phyloP scores from a whole-genome alignment of 305 asterid species.

The Plantago coronopus region DNA sequence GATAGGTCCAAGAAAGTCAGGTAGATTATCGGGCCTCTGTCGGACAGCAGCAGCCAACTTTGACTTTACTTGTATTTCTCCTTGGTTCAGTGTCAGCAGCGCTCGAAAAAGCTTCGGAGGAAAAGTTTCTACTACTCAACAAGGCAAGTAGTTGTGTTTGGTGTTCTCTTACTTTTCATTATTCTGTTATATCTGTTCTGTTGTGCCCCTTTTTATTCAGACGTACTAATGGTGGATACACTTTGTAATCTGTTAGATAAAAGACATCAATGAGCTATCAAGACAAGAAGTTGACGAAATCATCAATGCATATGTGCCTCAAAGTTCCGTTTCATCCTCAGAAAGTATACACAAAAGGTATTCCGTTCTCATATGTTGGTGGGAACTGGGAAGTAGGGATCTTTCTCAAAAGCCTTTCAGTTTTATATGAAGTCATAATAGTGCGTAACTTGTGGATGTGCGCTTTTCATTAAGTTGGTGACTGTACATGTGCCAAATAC shows the following conservation, averaged over 20 bases:
- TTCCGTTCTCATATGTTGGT: conserved; percentile 12
- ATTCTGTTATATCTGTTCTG: neutral
- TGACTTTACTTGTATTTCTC: conserved; percentile 52
- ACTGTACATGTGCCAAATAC: neutral
- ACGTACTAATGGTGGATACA: conserved; percentile 7
- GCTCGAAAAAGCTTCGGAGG: conserved; percentile 76
- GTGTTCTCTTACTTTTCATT: conserved; percentile 12
- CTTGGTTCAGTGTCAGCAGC: conserved; percentile 62
- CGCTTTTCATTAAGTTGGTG: neutral
- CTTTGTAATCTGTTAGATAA: conserved; percentile 44
- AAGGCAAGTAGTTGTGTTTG: conserved; percentile 44
- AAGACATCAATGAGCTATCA: conserved; percentile 88
- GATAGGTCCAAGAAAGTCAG: conserved; percentile 64
- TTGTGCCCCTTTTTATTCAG: conserved; percentile 3
- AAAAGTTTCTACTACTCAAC: conserved; percentile 73
- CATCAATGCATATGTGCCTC: conserved; percentile 54
- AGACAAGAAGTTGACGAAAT: conserved; percentile 96
- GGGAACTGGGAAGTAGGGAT: neutral
- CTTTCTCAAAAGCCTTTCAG: neutral
- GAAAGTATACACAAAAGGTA: conserved; percentile 87
- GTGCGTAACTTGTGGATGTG: neutral
- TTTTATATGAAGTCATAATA: neutral
- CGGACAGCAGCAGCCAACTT: conserved; percentile 73
- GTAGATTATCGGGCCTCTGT: conserved; percentile 45
- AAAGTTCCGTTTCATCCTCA: conserved; percentile 53